Evolutionary conservation across 331 rosid species (phyloP), one percentile per base, ranked within the genome.

Genomic region (Phaseolus coccineus): DNA sequence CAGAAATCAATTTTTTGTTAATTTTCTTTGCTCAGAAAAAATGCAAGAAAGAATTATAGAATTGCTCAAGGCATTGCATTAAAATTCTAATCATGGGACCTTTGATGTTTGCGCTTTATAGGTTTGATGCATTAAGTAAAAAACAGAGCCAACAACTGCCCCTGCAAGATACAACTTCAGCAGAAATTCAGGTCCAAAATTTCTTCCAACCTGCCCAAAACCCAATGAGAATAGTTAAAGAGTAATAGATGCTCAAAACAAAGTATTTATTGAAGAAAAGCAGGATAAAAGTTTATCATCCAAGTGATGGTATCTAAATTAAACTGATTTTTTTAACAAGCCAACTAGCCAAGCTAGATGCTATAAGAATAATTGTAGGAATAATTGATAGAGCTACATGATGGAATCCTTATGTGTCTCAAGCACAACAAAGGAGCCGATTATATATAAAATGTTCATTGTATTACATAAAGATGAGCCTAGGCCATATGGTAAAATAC

Each of bases 131-230:
- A 71, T 82, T 71, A 93, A 85, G 86, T 77, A 90, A 90, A 90
- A 90, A 51, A 89, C 76, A 28, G 96, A 89, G 75, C 96, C 99
- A 76, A 89, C 97, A 56, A 93, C 11, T 65, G 94, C 98, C 72
- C 98, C 98, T 19, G 92, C 93, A 79, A 91, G 83, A 87, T 95
- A 95, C 88, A 93, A 78, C 88, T 81, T 91, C 73, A 95, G 91
- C 89, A 95, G 79, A 82, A 85, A 88, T 24, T 89, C 90, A 65
- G 93, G 79, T 78, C 99, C 94, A 28, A 95, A 91, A 77, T 16
- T 69, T 61, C 85, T 81, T 81, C 81, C 94, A 79, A 93, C 82
- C 97, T 95, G 92, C 59, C 80, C 78, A 87, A 72, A 57, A 84
- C 70, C 76, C 78, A 87, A 53, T 46, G 85, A 51, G 72, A 87